Conservation (phyloP, 1,139 yeast genomes). For the Lipomyces yarrowii region DNA sequence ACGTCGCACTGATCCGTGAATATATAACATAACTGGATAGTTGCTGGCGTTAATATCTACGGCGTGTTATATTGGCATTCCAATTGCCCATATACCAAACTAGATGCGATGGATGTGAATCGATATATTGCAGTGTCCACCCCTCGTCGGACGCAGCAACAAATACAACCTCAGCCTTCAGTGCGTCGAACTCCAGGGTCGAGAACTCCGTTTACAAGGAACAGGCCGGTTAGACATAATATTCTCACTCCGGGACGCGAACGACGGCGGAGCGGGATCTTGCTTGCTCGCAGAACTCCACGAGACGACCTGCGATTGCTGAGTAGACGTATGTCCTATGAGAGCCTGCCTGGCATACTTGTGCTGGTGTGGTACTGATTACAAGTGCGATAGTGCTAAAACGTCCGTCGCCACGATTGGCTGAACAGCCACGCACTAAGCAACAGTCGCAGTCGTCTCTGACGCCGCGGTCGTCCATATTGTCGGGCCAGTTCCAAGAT, state of each 20-base stretch:
- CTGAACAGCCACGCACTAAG: background rate
- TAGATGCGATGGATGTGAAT: background rate
- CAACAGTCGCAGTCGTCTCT: background rate
- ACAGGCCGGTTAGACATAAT: conserved; percentile 19
- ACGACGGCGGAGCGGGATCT: conserved; percentile 11
- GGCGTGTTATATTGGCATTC: background rate
- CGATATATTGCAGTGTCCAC: conserved; percentile 7
- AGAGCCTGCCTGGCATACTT: background rate
- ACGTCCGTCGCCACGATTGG: background rate
- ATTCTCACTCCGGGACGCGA: conserved; percentile 30
- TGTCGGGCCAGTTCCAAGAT: conserved; percentile 1
- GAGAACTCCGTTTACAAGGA: conserved; percentile 15
- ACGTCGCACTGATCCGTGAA: no score
- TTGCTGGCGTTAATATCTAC: background rate
- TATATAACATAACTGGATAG: no score
- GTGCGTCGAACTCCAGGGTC: conserved; percentile 14
- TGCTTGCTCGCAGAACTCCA: conserved; percentile 17
- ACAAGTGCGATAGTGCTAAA: conserved; percentile 1
- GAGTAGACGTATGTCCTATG: conserved; percentile 13
- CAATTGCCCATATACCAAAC: background rate
- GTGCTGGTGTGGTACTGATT: background rate
- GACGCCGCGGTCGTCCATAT: conserved; percentile 7
- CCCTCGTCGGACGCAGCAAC: conserved; percentile 8
- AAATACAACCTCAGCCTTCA: background rate
- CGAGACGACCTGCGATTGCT: conserved; percentile 25